Base-by-base conservation (phyloP, 2,329 filamentous ascomycete species). In the Chrysoporthe cubensis region DNA sequence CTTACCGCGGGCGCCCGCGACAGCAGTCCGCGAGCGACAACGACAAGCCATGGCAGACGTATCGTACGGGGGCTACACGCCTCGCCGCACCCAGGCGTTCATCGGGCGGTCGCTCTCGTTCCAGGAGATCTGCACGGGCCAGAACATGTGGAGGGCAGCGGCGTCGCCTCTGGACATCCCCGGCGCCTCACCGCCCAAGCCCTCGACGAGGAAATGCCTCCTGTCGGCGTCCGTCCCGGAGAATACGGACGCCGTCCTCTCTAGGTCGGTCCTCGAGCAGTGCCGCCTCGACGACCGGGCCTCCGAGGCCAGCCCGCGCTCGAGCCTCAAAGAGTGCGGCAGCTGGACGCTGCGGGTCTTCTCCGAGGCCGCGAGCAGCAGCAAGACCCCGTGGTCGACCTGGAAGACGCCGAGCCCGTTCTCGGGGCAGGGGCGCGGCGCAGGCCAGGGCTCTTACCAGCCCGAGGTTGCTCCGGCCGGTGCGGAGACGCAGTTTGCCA, bases 201-300 rank as follows among this genome's bases (percentile, higher is more conserved):
- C 11, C 1, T 14, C 48, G 2, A 43, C 57, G 7, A 62, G 62
- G 1, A 50, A 34, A 21, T 64, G 52, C 37, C 50, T 44, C 16
- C 14, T 67, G 21, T 60, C 57, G 40, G 63, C 58, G 9, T 69
- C 68, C 18, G 50, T 65, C 11, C 57, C 66, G 9, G 65, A 61
- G 26, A 65, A 59, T 16, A 34, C 34, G 50, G 68, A 67, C 37
- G 65, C 34, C 18, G 44, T 58, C 6, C 57, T 69, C 3, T 69
- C 68, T 7, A 54, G 52, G 26, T 69, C 65, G 8, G 42, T 67
- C 32, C 43, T 69, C 13, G 65, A 69, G 48, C 68, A 69, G 32
- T 69, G 65, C 42, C 65, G 62, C 7, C 42, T 65, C 14, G 62
- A 67, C 26, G 57, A 62, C 16, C 54, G 50, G 26, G 48, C 46